Conservation (phyloP, 2,329 filamentous ascomycete genomes). For the Hymenoscyphus infarciens region DNA sequence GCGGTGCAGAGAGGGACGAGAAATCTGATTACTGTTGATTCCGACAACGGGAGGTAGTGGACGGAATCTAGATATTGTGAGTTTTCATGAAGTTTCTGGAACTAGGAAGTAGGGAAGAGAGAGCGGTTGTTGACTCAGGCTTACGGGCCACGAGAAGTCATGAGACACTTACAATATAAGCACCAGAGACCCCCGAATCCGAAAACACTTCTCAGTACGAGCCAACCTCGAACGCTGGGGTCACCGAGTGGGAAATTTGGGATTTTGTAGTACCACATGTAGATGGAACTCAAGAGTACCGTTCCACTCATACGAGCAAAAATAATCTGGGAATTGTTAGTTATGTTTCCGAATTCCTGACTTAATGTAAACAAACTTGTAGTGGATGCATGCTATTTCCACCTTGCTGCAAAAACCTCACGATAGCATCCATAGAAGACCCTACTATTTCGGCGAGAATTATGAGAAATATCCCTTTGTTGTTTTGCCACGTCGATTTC, state of each 20-base stretch:
- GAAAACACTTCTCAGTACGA: conserved; percentile 64
- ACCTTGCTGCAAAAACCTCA: conserved; percentile 70
- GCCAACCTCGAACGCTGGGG: conserved; percentile 60
- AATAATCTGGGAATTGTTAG: conserved; percentile 43
- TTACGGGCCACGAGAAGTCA: not conserved
- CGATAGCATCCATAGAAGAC: conserved; percentile 79
- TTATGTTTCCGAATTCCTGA: conserved; percentile 62
- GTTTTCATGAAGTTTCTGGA: not conserved
- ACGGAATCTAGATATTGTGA: conserved; percentile 29
- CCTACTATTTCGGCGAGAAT: conserved; percentile 75
- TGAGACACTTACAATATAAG: conserved; percentile 29
- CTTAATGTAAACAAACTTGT: conserved; percentile 52
- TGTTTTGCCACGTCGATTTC: conserved; percentile 53
- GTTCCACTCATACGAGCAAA: conserved; percentile 33
- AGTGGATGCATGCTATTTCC: conserved; percentile 75
- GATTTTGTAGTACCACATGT: conserved; percentile 70
- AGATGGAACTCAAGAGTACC: conserved; percentile 41
- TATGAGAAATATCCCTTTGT: conserved; percentile 72
- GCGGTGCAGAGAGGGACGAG: conserved; percentile 77
- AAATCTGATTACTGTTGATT: conserved; percentile 88
- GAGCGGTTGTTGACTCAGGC: not conserved
- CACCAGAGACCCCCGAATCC: conserved; percentile 79
- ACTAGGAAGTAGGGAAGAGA: not conserved
- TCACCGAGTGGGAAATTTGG: conserved; percentile 70
- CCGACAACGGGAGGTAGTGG: conserved; percentile 78